Percentiles rank a stretch among this genome's conserved stretches.
phyloP scores from a whole-genome alignment of 345 rosid species.

The Physaria fendleri region DNA sequence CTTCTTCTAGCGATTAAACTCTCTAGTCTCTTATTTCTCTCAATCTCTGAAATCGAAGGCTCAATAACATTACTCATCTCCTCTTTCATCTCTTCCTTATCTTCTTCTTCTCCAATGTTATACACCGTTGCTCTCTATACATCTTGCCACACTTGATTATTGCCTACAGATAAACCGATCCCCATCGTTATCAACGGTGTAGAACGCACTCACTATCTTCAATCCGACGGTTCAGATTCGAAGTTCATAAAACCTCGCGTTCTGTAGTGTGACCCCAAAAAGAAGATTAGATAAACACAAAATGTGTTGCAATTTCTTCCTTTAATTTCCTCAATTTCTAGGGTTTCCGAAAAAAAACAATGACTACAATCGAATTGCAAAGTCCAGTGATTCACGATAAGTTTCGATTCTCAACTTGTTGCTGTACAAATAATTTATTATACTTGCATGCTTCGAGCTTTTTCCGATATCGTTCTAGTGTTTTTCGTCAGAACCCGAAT shows the following conservation, averaged over 20 bases:
- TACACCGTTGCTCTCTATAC: neutral
- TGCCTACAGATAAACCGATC: neutral
- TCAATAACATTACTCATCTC: constrained; percentile 72
- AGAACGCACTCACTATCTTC: neutral
- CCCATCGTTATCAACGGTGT: constrained; percentile 15
- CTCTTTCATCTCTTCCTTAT: constrained; percentile 53
- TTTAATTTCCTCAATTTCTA: constrained; percentile 25
- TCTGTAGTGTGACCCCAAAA: neutral
- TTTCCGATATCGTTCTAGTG: constrained; percentile 33
- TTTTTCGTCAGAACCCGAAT: constrained; percentile 29
- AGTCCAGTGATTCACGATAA: constrained; percentile 32
- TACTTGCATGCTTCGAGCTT: constrained; percentile 35
- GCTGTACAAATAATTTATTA: constrained; percentile 23
- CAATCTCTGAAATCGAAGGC: constrained; percentile 67
- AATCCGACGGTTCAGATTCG: constrained; percentile 33
- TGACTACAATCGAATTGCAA: constrained; percentile 40
- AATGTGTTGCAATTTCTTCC: neutral
- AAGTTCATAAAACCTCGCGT: constrained; percentile 15
- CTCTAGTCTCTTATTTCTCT: constrained; percentile 71
- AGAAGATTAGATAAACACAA: constrained; percentile 13
- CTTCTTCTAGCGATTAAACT: constrained; percentile 69
- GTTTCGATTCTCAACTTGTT: constrained; percentile 23
- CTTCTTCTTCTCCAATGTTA: constrained; percentile 23
- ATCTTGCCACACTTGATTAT: neutral
- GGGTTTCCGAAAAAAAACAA: constrained; percentile 28